phyloP scores from a whole-genome alignment of 371 early-diverging fungal genomes.

The Mucor plumbeus region DNA sequence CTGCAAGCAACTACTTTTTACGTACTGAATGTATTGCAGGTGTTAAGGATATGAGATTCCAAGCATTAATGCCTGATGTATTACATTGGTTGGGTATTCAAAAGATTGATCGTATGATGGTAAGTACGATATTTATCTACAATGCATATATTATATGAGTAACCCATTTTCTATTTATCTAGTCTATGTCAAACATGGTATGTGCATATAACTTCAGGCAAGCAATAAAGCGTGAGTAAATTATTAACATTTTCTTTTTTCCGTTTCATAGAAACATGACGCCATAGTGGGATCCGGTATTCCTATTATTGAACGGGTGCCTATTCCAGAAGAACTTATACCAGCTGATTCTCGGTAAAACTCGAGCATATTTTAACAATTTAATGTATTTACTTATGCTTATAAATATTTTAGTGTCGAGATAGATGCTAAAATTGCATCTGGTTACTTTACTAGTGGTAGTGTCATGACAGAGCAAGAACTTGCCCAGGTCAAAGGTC shows the following conservation, averaged over 20 bases:
- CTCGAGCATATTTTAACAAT: not conserved
- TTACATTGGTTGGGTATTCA: conserved; percentile 96
- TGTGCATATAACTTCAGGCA: not conserved
- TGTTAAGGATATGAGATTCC: conserved; percentile 98
- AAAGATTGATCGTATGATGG: conserved; percentile 94
- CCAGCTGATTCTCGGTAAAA: conserved; percentile 83
- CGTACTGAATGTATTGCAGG: conserved; percentile 95
- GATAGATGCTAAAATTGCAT: conserved; percentile 96
- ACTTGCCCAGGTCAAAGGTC: conserved; percentile 75
- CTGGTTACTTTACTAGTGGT: conserved; percentile 90
- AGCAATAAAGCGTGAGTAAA: conserved; percentile 1
- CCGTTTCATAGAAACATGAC: conserved; percentile 80
- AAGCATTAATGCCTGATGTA: conserved; percentile 97
- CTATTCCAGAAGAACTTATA: conserved; percentile 90
- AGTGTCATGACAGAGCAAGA: conserved; percentile 61
- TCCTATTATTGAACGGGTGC: conserved; percentile 86
- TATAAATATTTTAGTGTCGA: conserved; percentile 68
- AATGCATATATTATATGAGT: no score
- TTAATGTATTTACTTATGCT: not conserved
- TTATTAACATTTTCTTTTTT: not conserved
- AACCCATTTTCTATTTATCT: conserved; percentile 10
- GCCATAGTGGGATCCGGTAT: conserved; percentile 93
- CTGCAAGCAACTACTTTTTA: conserved; percentile 89
- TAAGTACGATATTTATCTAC: conserved; percentile 17
- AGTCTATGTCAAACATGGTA: conserved; percentile 88